phyloP scores from a whole-genome alignment of 2,329 filamentous ascomycete genomes.

The Stachybotrys echinatus region DNA sequence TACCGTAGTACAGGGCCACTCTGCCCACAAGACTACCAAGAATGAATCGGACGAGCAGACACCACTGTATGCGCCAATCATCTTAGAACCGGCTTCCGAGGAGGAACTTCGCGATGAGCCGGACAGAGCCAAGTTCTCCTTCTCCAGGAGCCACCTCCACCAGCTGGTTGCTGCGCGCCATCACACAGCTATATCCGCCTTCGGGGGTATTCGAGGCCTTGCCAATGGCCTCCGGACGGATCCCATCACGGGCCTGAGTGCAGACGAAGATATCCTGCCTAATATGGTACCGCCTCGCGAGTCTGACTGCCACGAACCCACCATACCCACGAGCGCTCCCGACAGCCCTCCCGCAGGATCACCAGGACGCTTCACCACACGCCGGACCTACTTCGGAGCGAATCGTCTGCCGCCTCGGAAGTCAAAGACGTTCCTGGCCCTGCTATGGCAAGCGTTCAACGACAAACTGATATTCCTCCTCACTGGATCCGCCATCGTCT shows the following conservation, averaged over 20 bases:
- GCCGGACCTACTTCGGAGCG: constrained; percentile 63
- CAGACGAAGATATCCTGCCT: constrained; percentile 42
- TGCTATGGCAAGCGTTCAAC: constrained; percentile 74
- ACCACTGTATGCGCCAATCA: too few relatives aligned
- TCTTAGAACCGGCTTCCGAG: too few relatives aligned
- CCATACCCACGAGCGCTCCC: too few relatives aligned
- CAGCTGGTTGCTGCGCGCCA: background rate
- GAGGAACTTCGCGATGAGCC: too few relatives aligned
- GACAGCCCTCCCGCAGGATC: constrained; percentile 12
- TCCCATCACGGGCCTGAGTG: constrained; percentile 38
- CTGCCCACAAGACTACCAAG: too few relatives aligned
- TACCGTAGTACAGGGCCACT: too few relatives aligned
- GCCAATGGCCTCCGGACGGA: constrained; percentile 46
- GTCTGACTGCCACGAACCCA: constrained; percentile 13
- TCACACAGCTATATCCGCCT: background rate
- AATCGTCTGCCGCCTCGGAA: constrained; percentile 56
- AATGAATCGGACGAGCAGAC: too few relatives aligned
- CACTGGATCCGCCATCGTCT: constrained; percentile 66
- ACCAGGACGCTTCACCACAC: constrained; percentile 39
- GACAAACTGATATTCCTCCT: constrained; percentile 74
- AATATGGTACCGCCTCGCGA: constrained; percentile 36
- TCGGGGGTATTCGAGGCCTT: constrained; percentile 50
- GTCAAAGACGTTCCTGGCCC: constrained; percentile 61
- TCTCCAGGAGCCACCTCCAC: too few relatives aligned
- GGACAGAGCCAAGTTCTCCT: too few relatives aligned